Base-by-base conservation (phyloP, 768 basidiomycete species). In the Lanmaoa pseudosensibilis region DNA sequence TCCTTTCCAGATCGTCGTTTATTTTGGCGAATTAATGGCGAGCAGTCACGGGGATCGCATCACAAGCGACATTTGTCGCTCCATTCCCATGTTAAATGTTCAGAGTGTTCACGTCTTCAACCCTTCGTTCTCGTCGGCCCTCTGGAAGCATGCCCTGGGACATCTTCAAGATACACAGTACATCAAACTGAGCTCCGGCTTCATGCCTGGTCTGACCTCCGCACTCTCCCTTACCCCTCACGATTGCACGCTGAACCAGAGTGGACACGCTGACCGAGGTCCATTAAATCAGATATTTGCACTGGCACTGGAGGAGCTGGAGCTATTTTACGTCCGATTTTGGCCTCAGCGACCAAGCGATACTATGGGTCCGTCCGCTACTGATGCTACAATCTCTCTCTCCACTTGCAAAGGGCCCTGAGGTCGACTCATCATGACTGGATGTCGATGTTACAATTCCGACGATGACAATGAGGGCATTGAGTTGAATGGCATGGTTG, bases 101-200 rank as follows among this genome's bases (percentile, higher is more conserved):
- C 37, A 39, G 11, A 53, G 36, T 40, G 30, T 59, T 11, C 45
- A 43, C 6, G 7, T 43, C 32, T 0, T 34, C 3, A 3, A 11
- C 15, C 27, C 46, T 1, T 19, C 39, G 3, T 5, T 40, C 33
- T 23, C 45, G 0, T 16, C 16, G 5, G 16, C 13, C 16, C 48
- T 65, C 27, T 65, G 57, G 63, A 55, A 18, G 10, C n/a, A 34
- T 0, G 34, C 15, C 1, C 39, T 63, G 2, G 38, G 43, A 3
- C 30, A 13, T 13, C 44, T 60, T 9, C 52, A 4, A 12, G 47
- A 36, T 15, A 1, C 59, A 13, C 49, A 25, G 19, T 30, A 48
- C 44, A 41, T 63, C 33, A 32, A 43, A n/a, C n/a, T 61, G n/a
- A 45, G 23, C 12, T 1, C 18, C 0, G 46, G 33, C 23, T 0